A percentile compares a stretch with the other conserved stretches of the same genome.
Evolutionary conservation across 2,329 filamentous ascomycete species (phyloP).

Genomic region (Calonectria montana): DNA sequence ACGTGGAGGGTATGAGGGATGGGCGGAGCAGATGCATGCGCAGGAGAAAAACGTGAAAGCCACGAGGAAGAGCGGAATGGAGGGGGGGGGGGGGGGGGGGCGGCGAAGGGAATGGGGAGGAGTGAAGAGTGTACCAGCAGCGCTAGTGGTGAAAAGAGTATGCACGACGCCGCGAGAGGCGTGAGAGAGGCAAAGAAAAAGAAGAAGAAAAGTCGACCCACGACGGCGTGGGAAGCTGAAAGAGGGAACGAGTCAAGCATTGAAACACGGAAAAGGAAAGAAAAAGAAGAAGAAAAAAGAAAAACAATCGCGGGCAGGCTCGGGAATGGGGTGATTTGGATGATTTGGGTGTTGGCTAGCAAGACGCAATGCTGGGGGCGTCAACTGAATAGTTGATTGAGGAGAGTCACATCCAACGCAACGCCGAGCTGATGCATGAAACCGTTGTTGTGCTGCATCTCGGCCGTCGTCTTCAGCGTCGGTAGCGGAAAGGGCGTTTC

Average conservation of each 20-base stretch:
- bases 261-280: constrained; percentile 24
- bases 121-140: constrained; percentile 6
- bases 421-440: constrained; percentile 4
- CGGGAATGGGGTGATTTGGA: constrained; percentile 19
- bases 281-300: background rate
- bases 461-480: background rate
- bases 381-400: background rate
- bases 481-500: background rate
- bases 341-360: constrained; percentile 1
- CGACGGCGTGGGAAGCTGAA: background rate
- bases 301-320: background rate
- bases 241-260: constrained; percentile 5
- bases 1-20: constrained; percentile 41
- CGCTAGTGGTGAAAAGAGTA: background rate
- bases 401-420: background rate
- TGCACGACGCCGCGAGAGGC: background rate
- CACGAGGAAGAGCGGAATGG: constrained; percentile 14
- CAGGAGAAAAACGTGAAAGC: constrained; percentile 24
- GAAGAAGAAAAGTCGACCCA: constrained; percentile 3
- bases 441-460: background rate
- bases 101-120: background rate
- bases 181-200: background rate
- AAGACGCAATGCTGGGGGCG: constrained; percentile 5
- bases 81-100: background rate
- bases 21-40: constrained; percentile 24